Conservation (phyloP, 345 rosid genomes). For the Heritiera littoralis region DNA sequence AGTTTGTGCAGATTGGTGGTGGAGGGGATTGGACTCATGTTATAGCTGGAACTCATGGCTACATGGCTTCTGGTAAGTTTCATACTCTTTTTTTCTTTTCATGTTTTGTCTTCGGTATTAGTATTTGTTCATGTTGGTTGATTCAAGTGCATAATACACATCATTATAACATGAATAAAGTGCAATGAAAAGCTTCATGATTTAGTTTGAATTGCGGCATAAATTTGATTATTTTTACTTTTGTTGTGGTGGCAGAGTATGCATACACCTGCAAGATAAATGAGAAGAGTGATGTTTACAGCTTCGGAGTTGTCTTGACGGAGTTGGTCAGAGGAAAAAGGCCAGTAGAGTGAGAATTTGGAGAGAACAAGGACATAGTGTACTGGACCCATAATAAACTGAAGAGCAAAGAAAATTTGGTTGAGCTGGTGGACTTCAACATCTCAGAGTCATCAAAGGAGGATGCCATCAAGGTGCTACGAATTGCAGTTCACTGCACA, state of each 20-base stretch:
- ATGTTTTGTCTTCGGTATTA: neutral
- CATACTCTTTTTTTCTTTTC: neutral
- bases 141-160: neutral
- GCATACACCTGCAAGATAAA: constrained; percentile 58
- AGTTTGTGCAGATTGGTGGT: constrained; percentile 51
- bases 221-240: neutral
- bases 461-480: constrained; percentile 56
- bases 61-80: constrained; percentile 84
- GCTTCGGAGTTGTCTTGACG: constrained; percentile 84
- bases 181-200: neutral
- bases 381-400: constrained; percentile 52
- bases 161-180: too few relatives aligned
- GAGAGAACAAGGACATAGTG: constrained; percentile 69
- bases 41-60: constrained; percentile 80
- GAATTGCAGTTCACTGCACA: constrained; percentile 65
- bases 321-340: constrained; percentile 78
- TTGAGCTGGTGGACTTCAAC: constrained; percentile 48
- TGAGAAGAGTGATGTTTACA: constrained; percentile 85
- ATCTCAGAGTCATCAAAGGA: constrained; percentile 46
- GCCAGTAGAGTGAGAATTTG: constrained; percentile 65
- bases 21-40: constrained; percentile 50
- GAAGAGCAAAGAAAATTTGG: constrained; percentile 40
- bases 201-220: neutral
- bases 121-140: neutral
- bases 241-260: constrained; percentile 47